A percentile compares a stretch with the other conserved stretches of the same genome.
phyloP scores from a whole-genome alignment of 805 yeast genomes.

The Brettanomyces sp. region DNA sequence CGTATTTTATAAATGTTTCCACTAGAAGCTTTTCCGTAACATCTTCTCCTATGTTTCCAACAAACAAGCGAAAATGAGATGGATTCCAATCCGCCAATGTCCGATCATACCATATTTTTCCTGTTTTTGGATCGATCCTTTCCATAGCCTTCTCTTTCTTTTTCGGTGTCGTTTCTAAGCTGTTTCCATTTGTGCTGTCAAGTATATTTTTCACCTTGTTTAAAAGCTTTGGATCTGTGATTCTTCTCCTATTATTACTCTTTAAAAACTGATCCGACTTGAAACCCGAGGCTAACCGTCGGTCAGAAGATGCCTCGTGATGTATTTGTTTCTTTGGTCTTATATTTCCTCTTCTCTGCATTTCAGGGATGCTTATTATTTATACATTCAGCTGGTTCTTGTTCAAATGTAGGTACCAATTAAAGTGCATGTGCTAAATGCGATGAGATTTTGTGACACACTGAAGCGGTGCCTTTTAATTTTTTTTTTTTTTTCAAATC shows the following conservation, averaged over 20 bases:
- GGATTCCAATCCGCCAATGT: slow-evolving; percentile 58
- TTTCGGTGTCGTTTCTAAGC: neutral
- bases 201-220: slow-evolving; percentile 12
- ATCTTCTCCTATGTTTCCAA: slow-evolving; percentile 65
- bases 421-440: no score
- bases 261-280: slow-evolving; percentile 37
- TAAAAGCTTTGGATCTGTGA: slow-evolving; percentile 8
- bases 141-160: slow-evolving; percentile 26
- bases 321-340: neutral
- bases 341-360: slow-evolving; percentile 1
- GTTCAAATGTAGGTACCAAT: no score
- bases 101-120: slow-evolving; percentile 38
- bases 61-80: slow-evolving; percentile 58
- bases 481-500: no score
- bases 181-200: slow-evolving; percentile 4
- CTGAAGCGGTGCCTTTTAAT: no score
- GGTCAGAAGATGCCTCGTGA: slow-evolving; percentile 35
- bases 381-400: no score
- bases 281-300: slow-evolving; percentile 44
- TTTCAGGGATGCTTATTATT: neutral
- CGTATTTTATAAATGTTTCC: slow-evolving; percentile 44
- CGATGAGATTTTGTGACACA: no score
- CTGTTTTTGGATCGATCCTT: slow-evolving; percentile 32
- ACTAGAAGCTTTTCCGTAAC: slow-evolving; percentile 49
- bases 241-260: slow-evolving; percentile 18